These are phyloP conservation scores for Talaromyces funiculosus DNA, from an alignment of 2,329 filamentous ascomycete genomes.

Conservation along the genomic window DNA sequence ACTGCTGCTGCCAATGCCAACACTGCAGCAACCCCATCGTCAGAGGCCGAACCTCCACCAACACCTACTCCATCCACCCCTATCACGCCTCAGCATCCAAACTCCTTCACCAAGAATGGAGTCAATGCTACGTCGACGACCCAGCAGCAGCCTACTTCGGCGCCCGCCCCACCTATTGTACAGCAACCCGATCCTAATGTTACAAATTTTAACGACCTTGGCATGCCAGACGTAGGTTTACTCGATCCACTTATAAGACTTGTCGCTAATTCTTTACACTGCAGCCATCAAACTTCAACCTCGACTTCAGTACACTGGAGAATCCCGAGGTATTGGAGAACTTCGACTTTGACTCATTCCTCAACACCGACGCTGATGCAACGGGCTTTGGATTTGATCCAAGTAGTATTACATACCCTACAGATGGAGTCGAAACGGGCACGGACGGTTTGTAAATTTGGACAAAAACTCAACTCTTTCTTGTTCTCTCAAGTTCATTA, in stretches of 20 bases:
- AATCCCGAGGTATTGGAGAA: slow-evolving; percentile 45
- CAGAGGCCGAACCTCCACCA: slow-evolving; percentile 43
- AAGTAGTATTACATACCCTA: slow-evolving; percentile 32
- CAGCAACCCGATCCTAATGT: slow-evolving; percentile 31
- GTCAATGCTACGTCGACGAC: slow-evolving; percentile 26
- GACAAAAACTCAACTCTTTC: neutral
- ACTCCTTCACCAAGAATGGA: slow-evolving; percentile 40
- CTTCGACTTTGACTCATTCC: slow-evolving; percentile 63
- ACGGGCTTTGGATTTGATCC: slow-evolving; percentile 40
- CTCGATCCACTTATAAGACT: neutral
- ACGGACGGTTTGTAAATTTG: slow-evolving; percentile 11
- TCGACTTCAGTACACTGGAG: slow-evolving; percentile 43
- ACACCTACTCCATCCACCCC: slow-evolving; percentile 47
- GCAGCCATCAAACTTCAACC: slow-evolving; percentile 32
- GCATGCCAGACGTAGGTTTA: slow-evolving; percentile 34
- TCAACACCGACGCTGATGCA: slow-evolving; percentile 51
- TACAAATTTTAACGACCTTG: slow-evolving; percentile 29
- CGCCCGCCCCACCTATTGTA: slow-evolving; percentile 32
- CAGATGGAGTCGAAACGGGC: slow-evolving; percentile 41
- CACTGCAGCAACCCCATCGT: slow-evolving; percentile 39
- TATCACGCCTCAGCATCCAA: slow-evolving; percentile 43
- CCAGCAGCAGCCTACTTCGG: slow-evolving; percentile 30
- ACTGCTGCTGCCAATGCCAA: slow-evolving; percentile 33
- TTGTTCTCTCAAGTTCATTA: slow-evolving; percentile 8
- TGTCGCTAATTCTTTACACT: neutral